Evolutionary conservation across 176 grass and related monocot species (phyloP).

Genomic region (Saccharum officinarum): DNA sequence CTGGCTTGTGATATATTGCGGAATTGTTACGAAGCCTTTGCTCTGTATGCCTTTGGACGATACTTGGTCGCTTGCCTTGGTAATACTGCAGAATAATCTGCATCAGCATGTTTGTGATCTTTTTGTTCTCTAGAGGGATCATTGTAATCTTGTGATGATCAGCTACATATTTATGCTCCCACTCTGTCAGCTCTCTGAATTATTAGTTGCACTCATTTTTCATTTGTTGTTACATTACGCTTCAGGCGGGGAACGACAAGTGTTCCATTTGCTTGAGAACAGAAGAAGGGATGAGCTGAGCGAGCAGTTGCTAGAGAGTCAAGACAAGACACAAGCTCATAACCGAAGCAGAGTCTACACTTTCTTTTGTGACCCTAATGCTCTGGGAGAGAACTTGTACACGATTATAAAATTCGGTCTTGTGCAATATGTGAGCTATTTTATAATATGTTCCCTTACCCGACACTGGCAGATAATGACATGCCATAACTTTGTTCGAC

Average conservation of each 20-base stretch:
- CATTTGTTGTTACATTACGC: neutral
- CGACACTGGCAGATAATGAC: neutral
- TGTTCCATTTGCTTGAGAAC: conserved; percentile 68
- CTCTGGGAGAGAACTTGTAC: conserved; percentile 66
- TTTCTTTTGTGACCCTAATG: conserved; percentile 65
- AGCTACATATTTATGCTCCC: neutral
- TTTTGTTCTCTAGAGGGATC: neutral
- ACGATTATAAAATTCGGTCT: conserved; percentile 84
- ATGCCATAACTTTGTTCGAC: conserved; percentile 7
- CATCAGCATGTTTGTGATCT: neutral
- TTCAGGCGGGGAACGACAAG: conserved; percentile 75
- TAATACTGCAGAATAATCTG: conserved; percentile 26
- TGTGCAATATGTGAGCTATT: conserved; percentile 83
- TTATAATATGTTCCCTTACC: neutral
- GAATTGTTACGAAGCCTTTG: conserved; percentile 96
- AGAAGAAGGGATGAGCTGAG: conserved; percentile 53
- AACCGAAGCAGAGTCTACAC: neutral
- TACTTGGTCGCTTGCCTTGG: conserved; percentile 91
- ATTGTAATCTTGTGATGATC: neutral
- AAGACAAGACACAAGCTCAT: conserved; percentile 36
- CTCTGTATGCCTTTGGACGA: conserved; percentile 78
- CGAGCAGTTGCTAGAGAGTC: conserved; percentile 53
- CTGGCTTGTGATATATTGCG: conserved; percentile 88
- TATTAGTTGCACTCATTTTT: neutral
- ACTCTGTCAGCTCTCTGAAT: neutral